Percentiles rank a stretch among this genome's conserved stretches.
phyloP scores from a whole-genome alignment of 371 early-diverging fungal genomes.

The Paramicrosporidium saccamoebae region DNA sequence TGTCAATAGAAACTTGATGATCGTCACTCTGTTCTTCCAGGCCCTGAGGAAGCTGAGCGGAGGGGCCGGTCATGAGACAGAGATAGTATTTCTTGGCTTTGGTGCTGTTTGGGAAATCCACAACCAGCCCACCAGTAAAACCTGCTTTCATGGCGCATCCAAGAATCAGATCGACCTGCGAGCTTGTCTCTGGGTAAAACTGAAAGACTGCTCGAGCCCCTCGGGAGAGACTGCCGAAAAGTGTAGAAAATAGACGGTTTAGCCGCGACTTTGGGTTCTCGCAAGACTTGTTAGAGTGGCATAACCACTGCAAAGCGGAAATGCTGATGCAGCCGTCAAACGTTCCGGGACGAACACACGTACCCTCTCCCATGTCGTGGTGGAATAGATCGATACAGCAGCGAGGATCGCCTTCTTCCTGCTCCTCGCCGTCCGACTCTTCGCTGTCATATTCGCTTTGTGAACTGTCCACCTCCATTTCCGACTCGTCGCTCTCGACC shows the following conservation, averaged over 20 bases:
- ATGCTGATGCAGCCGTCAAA: conserved; percentile 95
- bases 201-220: conserved; percentile 90
- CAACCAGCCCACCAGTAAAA: conserved; percentile 81
- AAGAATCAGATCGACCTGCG: conserved; percentile 75
- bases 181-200: conserved; percentile 89
- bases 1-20: conserved; percentile 2
- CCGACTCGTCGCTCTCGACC: conserved; percentile 16
- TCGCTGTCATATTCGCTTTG: too few species aligned
- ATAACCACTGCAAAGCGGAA: conserved; percentile 95
- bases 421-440: conserved; percentile 2
- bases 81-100: conserved; percentile 88
- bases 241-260: conserved; percentile 57
- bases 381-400: conserved; percentile 37
- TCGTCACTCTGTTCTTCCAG: conserved; percentile 29
- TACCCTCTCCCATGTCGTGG: conserved; percentile 84
- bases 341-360: conserved; percentile 74
- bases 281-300: conserved; percentile 65
- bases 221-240: conserved; percentile 50
- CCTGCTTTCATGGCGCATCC: conserved; percentile 57
- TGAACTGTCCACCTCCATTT: conserved; percentile 66
- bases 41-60: conserved; percentile 26
- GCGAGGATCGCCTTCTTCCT: conserved; percentile 3
- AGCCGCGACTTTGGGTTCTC: conserved; percentile 57
- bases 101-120: conserved; percentile 85
- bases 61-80: conserved; percentile 69